These are phyloP conservation scores for Pulveroboletus sp. DNA, from an alignment of 1,284 basidiomycete species.

Conservation along the genomic window DNA sequence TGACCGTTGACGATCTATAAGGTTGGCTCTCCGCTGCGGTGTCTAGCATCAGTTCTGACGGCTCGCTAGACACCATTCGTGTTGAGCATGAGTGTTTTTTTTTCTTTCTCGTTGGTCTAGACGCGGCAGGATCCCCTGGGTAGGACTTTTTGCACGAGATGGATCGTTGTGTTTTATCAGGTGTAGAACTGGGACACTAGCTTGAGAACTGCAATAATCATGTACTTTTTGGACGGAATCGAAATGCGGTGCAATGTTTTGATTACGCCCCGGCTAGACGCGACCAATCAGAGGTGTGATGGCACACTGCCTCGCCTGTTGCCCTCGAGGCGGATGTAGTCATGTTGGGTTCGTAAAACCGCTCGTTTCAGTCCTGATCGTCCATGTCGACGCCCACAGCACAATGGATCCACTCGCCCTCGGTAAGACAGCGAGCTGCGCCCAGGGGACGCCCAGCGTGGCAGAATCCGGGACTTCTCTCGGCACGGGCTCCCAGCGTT, in stretches of 20 bases:
- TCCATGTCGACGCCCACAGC: constrained; percentile 5
- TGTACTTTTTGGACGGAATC: constrained; percentile 12
- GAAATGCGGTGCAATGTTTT: constrained; percentile 1
- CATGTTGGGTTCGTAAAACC: constrained; percentile 14
- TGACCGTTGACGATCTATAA: constrained; percentile 34
- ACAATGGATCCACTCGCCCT: neutral
- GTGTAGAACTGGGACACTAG: neutral
- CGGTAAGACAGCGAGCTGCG: constrained; percentile 4
- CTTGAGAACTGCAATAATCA: neutral
- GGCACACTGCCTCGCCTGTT: constrained; percentile 31
- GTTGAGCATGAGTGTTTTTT: constrained; percentile 13
- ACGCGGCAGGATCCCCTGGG: neutral
- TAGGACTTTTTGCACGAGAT: no score
- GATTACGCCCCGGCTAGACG: neutral
- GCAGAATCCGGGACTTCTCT: constrained; percentile 38
- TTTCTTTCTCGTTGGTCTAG: neutral
- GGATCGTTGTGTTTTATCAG: neutral
- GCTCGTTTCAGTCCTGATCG: neutral
- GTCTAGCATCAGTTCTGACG: neutral
- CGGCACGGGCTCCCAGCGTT: constrained; percentile 28
- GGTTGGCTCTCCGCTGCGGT: neutral
- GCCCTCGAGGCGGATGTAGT: constrained; percentile 20
- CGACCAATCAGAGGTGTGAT: constrained; percentile 29
- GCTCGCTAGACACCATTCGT: constrained; percentile 7
- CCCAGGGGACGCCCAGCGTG: constrained; percentile 33